Evolutionary conservation across 306 rosid genomes (phyloP).

Genomic region (Rubus parviflorus): DNA sequence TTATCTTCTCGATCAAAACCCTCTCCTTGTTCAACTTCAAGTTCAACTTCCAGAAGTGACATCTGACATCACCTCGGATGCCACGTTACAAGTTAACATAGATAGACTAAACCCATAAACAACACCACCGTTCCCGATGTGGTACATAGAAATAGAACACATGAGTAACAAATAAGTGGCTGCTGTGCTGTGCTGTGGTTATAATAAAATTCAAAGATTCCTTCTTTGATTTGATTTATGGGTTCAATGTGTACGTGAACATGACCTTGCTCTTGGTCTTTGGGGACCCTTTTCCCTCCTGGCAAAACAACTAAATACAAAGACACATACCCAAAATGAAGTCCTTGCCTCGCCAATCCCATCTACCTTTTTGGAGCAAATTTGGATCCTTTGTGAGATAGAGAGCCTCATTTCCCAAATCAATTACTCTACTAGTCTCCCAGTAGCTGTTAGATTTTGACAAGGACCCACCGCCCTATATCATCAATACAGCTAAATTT

Average conservation of each 20-base stretch:
- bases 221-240: constrained; percentile 10
- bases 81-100: background rate
- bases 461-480: constrained; percentile 44
- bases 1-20: constrained; percentile 17
- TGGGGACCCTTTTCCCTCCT: constrained; percentile 37
- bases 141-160: constrained; percentile 25
- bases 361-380: constrained; percentile 37
- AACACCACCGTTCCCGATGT: background rate
- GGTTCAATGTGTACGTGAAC: constrained; percentile 28
- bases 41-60: background rate
- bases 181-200: background rate
- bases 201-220: constrained; percentile 31
- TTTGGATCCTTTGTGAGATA: constrained; percentile 54
- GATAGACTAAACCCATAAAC: background rate
- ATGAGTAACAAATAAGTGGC: constrained; percentile 5
- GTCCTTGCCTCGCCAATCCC: constrained; percentile 48
- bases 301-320: constrained; percentile 30
- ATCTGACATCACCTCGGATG: constrained; percentile 8
- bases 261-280: constrained; percentile 30
- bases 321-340: constrained; percentile 37
- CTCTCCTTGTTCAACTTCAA: too few species aligned
- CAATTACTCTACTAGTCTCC: background rate
- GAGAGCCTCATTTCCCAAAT: constrained; percentile 43
- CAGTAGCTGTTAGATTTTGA: constrained; percentile 55
- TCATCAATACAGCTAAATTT: constrained; percentile 32